Evolutionary conservation across 164 flowering plant species (phyloP).

Genomic region (Buxus sempervirens): DNA sequence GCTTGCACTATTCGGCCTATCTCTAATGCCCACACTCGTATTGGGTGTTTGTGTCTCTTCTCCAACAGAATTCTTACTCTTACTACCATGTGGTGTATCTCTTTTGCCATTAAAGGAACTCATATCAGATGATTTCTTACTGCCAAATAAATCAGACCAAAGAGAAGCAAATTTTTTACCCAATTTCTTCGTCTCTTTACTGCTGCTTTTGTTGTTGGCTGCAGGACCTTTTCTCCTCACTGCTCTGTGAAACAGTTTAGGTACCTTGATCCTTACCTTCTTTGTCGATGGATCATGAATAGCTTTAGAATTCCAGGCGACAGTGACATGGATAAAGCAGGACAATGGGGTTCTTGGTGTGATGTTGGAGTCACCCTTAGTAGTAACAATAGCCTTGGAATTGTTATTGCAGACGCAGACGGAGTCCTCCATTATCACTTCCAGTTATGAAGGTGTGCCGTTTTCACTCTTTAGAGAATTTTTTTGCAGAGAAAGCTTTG

Average conservation of each 20-base stretch:
- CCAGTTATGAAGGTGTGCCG: neutral
- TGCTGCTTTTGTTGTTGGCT: neutral
- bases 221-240: neutral
- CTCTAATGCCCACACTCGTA: no score
- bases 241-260: neutral
- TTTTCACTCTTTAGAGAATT: no score
- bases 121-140: no score
- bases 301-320: neutral
- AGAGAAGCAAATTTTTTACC: no score
- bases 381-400: neutral
- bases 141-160: no score
- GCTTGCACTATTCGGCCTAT: no score
- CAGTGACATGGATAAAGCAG: constrained; percentile 1
- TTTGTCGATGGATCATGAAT: neutral
- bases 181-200: neutral
- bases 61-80: no score
- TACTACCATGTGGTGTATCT: no score
- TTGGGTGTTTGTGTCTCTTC: no score
- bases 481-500: neutral
- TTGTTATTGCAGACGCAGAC: no score
- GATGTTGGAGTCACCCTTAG: neutral
- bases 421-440: neutral
- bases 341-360: neutral
- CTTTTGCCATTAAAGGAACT: no score
- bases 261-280: neutral